Base-by-base conservation (phyloP, 1,284 basidiomycete genomes). In the Limonomyces culmigenus region DNA sequence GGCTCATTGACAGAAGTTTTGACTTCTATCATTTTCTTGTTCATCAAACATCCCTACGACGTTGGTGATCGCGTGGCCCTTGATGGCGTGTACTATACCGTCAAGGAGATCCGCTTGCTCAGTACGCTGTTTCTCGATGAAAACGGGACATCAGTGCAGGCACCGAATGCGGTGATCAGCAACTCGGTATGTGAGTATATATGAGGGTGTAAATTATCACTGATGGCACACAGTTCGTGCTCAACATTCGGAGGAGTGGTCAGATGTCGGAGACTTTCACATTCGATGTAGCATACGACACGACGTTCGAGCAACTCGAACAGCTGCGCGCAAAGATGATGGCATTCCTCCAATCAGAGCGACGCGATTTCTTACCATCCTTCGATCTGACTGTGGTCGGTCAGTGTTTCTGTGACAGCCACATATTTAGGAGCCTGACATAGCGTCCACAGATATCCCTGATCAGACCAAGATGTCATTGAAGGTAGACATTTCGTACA, bases 1-100 rank as follows among this genome's bases (percentile, higher is more conserved):
- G 64, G 65, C 39, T 70, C 64, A 42, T 54, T 74, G 32, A 63
- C 75, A 38, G 77, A 84, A 55, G 65, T 84, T 39, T 62, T 81
- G 41, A 68, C 71, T 13, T 75, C 73, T 43, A 83, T 85, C 54
- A 83, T 89, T 46, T 89, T 91, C 64, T 59, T 91, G 20, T 91
- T 92, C 56, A 68, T 91, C 50, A 74, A 74, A 49, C 79, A 88
- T 53, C 83, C 84, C 0, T 91, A 80, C 62, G 87, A 92, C 54
- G 86, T 92, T 15, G 86, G 86, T 35, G 89, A 95, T 56, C 60
- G 76, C 29, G 67, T 91, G 19, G n/a, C 8, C 25, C 25, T 27
- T 27, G 56, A 58, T 20, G 62, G 65, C 16, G 59, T 65, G 29
- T 60, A 54, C 13, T 92, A 84, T 54, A 83, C 80, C 3, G 86